Conservation (phyloP, 208 protist genomes). For the Leishmania tropica region DNA sequence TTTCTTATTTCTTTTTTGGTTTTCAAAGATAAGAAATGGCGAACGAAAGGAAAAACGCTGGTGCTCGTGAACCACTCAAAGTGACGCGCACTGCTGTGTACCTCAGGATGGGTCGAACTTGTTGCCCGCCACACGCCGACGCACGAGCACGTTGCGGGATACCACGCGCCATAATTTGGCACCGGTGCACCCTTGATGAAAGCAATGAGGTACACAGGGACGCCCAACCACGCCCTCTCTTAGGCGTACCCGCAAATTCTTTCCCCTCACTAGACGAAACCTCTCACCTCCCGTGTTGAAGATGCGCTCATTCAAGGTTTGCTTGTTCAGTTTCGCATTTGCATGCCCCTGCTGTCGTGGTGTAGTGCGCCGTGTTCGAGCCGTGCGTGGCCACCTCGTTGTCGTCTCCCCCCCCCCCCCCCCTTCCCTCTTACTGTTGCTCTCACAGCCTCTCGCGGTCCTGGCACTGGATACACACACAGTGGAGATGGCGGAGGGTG, state of each 20-base stretch:
- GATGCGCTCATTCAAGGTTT: not conserved
- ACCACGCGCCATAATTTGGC: not conserved
- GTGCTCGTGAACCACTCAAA: not conserved
- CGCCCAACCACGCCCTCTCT: not conserved
- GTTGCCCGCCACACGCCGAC: not conserved
- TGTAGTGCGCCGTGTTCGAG: not conserved
- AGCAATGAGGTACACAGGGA: not conserved
- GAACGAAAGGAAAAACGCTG: not conserved
- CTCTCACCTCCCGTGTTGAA: not conserved
- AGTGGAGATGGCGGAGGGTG: not conserved
- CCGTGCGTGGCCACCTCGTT: not conserved
- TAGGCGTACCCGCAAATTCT: not conserved
- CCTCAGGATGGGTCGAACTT: not conserved
- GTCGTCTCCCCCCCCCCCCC: not conserved
- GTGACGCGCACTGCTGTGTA: not conserved
- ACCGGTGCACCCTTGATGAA: not conserved
- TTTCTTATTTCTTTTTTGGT: not conserved
- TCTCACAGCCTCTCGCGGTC: not conserved
- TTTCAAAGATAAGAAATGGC: too few relatives aligned
- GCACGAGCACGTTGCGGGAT: not conserved
- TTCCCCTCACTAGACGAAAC: not conserved
- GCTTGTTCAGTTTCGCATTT: not conserved
- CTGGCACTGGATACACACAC: not conserved
- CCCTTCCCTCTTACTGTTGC: not conserved
- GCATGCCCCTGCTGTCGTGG: not conserved